Conservation (phyloP, 208 protist species). For the Hexamita inflata region DNA sequence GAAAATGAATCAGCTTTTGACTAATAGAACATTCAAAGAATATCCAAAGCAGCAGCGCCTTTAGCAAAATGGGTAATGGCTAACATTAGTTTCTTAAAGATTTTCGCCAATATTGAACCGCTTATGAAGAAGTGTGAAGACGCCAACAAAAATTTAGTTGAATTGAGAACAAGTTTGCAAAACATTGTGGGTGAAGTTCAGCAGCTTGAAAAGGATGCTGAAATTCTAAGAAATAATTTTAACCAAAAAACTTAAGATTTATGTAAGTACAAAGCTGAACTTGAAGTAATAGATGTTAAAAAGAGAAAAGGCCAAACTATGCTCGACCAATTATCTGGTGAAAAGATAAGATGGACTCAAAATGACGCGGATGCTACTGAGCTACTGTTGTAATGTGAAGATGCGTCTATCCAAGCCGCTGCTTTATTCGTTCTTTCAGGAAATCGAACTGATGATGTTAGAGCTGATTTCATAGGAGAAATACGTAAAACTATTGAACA, state of each 20-base stretch:
- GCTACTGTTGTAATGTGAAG: background rate
- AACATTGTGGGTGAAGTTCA: background rate
- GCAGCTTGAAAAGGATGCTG: background rate
- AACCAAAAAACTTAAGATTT: slow-evolving; percentile 17
- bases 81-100: background rate
- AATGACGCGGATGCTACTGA: background rate
- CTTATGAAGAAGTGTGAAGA: slow-evolving; percentile 2
- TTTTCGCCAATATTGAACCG: slow-evolving; percentile 19
- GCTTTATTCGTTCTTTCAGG: slow-evolving; percentile 7
- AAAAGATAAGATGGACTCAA: background rate
- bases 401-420: background rate
- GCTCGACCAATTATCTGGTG: background rate
- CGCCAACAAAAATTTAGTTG: background rate
- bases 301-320: background rate
- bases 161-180: background rate
- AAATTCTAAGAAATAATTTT: background rate
- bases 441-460: background rate
- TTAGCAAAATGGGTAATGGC: slow-evolving; percentile 16
- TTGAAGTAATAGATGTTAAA: background rate
- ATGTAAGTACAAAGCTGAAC: background rate
- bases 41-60: background rate
- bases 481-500: too few relatives aligned
- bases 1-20: background rate
- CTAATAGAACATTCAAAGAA: background rate
- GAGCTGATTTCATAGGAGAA: too few relatives aligned